These are phyloP conservation scores for Penicillium sclerotiorum DNA, from an alignment of 2,329 filamentous ascomycete species.

Conservation along the genomic window DNA sequence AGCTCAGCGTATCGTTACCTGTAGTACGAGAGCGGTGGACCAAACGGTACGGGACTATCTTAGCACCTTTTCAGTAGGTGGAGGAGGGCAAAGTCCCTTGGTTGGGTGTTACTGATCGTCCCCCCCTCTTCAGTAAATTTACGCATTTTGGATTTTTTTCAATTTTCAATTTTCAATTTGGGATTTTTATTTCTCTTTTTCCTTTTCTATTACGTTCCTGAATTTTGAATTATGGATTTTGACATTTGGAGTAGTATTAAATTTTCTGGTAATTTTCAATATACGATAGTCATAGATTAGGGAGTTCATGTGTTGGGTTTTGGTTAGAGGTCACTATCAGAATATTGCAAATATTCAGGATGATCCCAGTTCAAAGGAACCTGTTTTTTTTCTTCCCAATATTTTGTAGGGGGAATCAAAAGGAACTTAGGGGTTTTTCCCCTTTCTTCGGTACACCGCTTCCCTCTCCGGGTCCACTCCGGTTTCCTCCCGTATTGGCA, in stretches of 20 bases:
- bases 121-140: slow-evolving; percentile 7
- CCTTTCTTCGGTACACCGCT: slow-evolving; percentile 1
- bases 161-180: neutral
- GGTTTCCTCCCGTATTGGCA: too few species aligned
- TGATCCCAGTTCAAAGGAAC: too few species aligned
- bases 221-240: too few species aligned
- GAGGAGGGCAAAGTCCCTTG: slow-evolving; percentile 20
- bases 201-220: too few species aligned
- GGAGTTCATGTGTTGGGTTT: too few species aligned
- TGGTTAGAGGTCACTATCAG: too few species aligned
- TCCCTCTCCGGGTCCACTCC: slow-evolving; percentile 7
- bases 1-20: slow-evolving; percentile 4
- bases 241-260: too few species aligned
- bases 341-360: too few species aligned
- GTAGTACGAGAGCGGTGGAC: slow-evolving; percentile 6
- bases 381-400: neutral
- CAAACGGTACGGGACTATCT: slow-evolving; percentile 21
- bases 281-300: too few species aligned
- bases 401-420: too few species aligned
- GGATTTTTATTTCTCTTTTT: neutral
- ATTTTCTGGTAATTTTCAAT: too few species aligned
- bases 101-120: slow-evolving; percentile 17
- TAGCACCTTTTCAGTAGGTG: slow-evolving; percentile 24
- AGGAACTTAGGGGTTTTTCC: neutral
- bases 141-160: too few species aligned